phyloP scores from a whole-genome alignment of 1,139 yeast genomes.

The Neolecta irregularis region DNA sequence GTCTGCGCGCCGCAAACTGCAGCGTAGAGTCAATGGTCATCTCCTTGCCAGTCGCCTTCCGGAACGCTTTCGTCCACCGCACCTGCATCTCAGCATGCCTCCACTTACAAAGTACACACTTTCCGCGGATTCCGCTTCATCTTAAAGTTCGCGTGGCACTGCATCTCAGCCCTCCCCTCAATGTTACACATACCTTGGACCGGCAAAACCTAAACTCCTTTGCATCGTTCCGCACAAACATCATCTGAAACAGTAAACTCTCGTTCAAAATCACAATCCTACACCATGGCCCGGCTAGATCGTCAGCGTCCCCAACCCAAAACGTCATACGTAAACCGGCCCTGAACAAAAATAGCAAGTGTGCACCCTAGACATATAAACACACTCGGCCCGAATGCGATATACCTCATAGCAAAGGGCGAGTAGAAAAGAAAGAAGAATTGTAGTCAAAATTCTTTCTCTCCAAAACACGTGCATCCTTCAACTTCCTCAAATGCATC shows the following conservation, averaged over 20 bases:
- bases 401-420: no score
- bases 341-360: conserved; percentile 95
- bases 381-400: no score
- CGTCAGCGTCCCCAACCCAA: no score
- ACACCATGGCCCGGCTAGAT: conserved; percentile 90
- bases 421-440: no score
- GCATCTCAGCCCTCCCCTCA: no score
- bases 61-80: conserved; percentile 48
- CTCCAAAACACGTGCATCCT: not conserved
- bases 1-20: conserved; percentile 92
- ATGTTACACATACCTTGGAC: no score
- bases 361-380: no score
- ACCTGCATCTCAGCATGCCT: conserved; percentile 4
- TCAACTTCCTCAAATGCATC: conserved; percentile 5
- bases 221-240: conserved; percentile 96
- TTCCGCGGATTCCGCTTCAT: conserved; percentile 98
- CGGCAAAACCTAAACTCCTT: conserved; percentile 95
- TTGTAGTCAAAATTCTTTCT: no score
- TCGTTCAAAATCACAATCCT: not conserved
- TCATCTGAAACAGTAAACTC: conserved; percentile 30
- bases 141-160: conserved; percentile 92
- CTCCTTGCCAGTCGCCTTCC: conserved; percentile 98
- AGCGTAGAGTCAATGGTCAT: conserved; percentile 88
- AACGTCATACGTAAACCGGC: no score
- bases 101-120: conserved; percentile 21